A percentile compares a stretch with the other conserved stretches of the same genome.
phyloP scores from a whole-genome alignment of 2,329 filamentous ascomycete genomes.

The Coniochaeta sp. region DNA sequence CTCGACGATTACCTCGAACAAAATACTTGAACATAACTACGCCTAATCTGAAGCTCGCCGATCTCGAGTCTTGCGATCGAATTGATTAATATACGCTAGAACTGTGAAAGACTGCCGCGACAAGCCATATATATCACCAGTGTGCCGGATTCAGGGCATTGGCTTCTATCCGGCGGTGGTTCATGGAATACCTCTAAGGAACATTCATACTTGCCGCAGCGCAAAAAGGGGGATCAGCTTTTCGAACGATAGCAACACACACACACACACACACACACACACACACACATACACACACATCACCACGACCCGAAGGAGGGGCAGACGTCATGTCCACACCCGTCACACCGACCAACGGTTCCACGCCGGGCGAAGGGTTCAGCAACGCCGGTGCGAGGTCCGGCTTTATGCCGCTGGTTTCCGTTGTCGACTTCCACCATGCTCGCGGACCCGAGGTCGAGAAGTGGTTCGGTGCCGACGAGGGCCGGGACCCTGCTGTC shows the following conservation, averaged over 20 bases:
- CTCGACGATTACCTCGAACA: background rate
- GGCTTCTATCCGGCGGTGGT: background rate
- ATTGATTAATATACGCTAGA: background rate
- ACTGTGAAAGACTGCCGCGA: background rate
- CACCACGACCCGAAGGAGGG: background rate
- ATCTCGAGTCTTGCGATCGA: background rate
- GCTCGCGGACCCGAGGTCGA: slow-evolving; percentile 88
- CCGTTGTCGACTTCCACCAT: slow-evolving; percentile 80
- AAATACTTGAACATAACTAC: background rate
- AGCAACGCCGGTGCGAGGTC: background rate
- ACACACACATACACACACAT: too few relatives aligned
- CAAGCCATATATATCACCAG: background rate
- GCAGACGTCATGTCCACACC: slow-evolving; percentile 7
- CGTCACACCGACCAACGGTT: slow-evolving; percentile 8
- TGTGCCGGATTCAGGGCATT: background rate
- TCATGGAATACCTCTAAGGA: background rate
- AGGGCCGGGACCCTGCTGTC: slow-evolving; percentile 68
- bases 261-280: too few relatives aligned
- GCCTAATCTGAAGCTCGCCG: background rate
- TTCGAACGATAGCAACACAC: background rate
- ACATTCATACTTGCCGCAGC: background rate
- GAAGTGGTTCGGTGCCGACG: slow-evolving; percentile 73
- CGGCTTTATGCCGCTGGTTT: slow-evolving; percentile 61
- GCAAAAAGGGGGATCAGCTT: background rate
- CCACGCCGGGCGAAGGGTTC: background rate